These are phyloP conservation scores for Pseudocohnilembus persalinus DNA, from an alignment of 169 alveolate genomes.

Conservation along the genomic window DNA sequence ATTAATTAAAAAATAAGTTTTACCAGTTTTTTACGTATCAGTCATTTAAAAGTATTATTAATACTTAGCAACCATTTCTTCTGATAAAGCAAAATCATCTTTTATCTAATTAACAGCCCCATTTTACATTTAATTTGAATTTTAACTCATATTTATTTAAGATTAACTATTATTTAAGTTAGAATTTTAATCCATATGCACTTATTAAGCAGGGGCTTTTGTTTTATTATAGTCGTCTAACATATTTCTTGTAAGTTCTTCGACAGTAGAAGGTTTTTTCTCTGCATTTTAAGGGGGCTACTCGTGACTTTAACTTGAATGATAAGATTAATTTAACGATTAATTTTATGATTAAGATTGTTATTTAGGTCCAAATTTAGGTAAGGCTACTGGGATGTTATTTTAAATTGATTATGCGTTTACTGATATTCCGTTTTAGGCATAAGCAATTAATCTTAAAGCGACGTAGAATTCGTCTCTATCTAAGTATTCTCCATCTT, in stretches of 20 bases:
- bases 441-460: conserved; percentile 4
- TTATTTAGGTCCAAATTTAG: not conserved
- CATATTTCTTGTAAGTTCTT: not conserved
- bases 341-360: not conserved
- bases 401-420: not conserved
- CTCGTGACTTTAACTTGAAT: not conserved
- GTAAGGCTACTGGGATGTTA: not conserved
- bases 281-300: not conserved
- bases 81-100: not conserved
- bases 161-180: not conserved
- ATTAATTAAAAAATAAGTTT: too few relatives aligned
- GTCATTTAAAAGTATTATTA: not conserved
- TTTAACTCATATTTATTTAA: not conserved
- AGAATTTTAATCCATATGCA: not conserved
- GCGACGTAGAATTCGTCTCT: conserved; percentile 7
- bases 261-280: not conserved
- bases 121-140: not conserved
- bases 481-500: conserved; percentile 24
- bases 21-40: not conserved
- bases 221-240: not conserved
- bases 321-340: not conserved
- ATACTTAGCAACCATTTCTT: not conserved
- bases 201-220: not conserved
- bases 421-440: not conserved
- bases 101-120: not conserved